These are phyloP conservation scores for Trypanosoma lewisi DNA, from an alignment of 208 protist species.

Conservation along the genomic window DNA sequence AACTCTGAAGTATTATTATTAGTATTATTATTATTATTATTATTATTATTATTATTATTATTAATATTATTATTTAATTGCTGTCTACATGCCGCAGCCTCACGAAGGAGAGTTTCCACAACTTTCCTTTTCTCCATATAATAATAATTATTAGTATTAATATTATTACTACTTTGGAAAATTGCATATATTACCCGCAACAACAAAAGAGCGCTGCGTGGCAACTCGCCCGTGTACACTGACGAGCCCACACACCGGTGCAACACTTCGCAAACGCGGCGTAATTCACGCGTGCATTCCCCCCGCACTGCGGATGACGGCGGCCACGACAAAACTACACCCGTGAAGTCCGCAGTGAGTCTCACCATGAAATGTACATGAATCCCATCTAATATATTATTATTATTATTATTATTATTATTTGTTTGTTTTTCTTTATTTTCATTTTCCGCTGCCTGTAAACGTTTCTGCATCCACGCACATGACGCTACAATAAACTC, in stretches of 20 bases:
- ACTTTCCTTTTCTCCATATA: not conserved
- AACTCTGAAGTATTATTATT: not conserved
- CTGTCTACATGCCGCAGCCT: not conserved
- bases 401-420: no score
- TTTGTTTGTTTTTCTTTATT: no score
- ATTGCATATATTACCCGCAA: slow-evolving; percentile 7
- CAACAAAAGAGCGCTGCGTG: not conserved
- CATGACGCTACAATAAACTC: slow-evolving; percentile 8
- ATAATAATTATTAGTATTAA: no score
- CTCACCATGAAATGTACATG: not conserved
- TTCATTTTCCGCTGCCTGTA: not conserved
- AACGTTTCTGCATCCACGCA: slow-evolving; percentile 1
- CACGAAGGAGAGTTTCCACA: not conserved
- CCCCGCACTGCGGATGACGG: slow-evolving; percentile 11
- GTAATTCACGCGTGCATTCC: slow-evolving; percentile 8
- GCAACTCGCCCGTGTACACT: not conserved
- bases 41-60: not conserved
- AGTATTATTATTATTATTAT: not conserved
- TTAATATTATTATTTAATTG: not conserved
- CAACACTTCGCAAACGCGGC: slow-evolving; percentile 15
- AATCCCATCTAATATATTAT: not conserved
- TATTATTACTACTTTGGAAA: not conserved
- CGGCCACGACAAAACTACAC: slow-evolving; percentile 9
- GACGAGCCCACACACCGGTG: slow-evolving; percentile 5
- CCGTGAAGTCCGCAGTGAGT: not conserved